Conservation (phyloP, 2,329 filamentous ascomycete genomes). For the Pseudogymnoascus sp. region DNA sequence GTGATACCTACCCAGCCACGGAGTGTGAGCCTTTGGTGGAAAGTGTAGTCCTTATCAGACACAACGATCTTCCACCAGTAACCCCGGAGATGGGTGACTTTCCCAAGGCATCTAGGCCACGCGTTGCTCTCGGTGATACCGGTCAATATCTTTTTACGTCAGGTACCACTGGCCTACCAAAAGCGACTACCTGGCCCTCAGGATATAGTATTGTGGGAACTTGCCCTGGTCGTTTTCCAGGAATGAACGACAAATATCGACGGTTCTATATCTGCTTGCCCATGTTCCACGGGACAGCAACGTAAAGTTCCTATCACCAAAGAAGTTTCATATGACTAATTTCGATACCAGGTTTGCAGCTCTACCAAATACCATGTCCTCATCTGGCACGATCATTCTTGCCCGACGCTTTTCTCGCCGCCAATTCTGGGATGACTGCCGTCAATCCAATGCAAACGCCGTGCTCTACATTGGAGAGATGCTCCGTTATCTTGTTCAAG, state of each 20-base stretch:
- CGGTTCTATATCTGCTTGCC: neutral
- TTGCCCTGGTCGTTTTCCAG: neutral
- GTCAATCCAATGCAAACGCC: neutral
- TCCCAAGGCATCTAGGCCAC: neutral
- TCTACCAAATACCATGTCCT: neutral
- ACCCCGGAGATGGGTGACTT: neutral
- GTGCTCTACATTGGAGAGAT: neutral
- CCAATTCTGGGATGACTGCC: neutral
- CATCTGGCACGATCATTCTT: neutral
- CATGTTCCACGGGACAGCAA: neutral
- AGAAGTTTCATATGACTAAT: neutral
- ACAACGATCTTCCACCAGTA: neutral
- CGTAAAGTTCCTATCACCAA: neutral
- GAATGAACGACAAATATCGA: neutral
- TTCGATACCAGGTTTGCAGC: neutral
- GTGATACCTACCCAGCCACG: neutral
- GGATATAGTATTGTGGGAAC: neutral
- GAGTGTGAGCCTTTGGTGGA: neutral
- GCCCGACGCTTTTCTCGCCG: neutral
- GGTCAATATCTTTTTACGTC: slow-evolving; percentile 56
- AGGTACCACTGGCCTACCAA: slow-evolving; percentile 73
- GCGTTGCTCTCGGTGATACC: neutral
- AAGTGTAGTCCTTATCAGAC: neutral
- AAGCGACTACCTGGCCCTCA: slow-evolving; percentile 51
- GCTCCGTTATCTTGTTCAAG: neutral